A percentile compares a stretch with the other conserved stretches of the same genome.
Conservation (phyloP, 306 rosid genomes). For the Begonia fuchsioides region DNA sequence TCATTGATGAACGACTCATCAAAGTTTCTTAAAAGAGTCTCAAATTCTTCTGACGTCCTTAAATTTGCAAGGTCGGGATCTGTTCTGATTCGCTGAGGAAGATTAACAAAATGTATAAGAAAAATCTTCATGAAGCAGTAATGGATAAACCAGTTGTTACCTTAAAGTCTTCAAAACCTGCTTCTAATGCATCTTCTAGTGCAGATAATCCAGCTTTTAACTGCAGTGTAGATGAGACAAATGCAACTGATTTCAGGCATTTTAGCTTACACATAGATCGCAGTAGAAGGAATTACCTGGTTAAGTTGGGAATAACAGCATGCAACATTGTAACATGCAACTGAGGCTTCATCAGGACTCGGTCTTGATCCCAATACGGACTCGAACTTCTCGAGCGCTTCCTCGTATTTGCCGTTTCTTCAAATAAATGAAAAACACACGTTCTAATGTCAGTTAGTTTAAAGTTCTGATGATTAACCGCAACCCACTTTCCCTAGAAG, state of each 20-base stretch:
- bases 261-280: too few species aligned
- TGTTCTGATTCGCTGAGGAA: constrained; percentile 68
- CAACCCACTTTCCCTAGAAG: background rate
- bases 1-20: constrained; percentile 94
- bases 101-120: constrained; percentile 7
- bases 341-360: constrained; percentile 52
- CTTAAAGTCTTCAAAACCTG: constrained; percentile 95
- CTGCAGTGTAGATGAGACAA: constrained; percentile 14
- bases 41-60: constrained; percentile 52
- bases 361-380: constrained; percentile 84
- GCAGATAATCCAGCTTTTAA: constrained; percentile 82
- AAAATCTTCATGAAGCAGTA: background rate
- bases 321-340: constrained; percentile 90
- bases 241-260: background rate
- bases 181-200: constrained; percentile 72
- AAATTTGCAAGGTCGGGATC: constrained; percentile 73
- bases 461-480: constrained; percentile 1
- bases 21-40: constrained; percentile 48
- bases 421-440: background rate
- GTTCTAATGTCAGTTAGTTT: background rate
- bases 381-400: constrained; percentile 79
- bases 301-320: constrained; percentile 90
- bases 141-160: constrained; percentile 16
- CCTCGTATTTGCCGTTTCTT: constrained; percentile 76
- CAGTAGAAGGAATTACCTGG: constrained; percentile 34